Base-by-base conservation (phyloP, 2,329 filamentous ascomycete genomes). In the Davidsoniella eucalypti region DNA sequence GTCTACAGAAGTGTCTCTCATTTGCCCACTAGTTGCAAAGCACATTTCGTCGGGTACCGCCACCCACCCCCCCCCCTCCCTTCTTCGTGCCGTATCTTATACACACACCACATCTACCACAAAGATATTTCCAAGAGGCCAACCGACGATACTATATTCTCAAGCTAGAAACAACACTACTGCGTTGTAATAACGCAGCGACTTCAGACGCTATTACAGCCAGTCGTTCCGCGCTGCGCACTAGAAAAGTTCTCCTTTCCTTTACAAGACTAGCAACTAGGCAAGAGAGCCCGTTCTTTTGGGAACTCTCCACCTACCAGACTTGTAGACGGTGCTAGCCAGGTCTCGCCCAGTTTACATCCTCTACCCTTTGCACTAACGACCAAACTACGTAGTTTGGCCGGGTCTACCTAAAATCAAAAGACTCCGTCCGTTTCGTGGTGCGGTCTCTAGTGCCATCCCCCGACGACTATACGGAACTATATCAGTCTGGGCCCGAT, bases 241-340 rank as follows among this genome's bases (percentile, higher is more conserved):
- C 44, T 47, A 39, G 29, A 38, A 45, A 47, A 26, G 8, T 36
- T 18, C 23, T 25, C 44, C 38, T 47, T 47, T 38, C 44, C 33
- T 38, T 47, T 26, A 37, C 18, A 38, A 37, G 44, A 39, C 23
- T 47, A 47, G 44, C 21, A n/a, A 18, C 33, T 47, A 37, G 44
- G 33, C 44, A 47, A 38, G 29, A 9, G 29, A 33, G 29, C 12
- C 29, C 29, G 29, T 12, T 12, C 29, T 12, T 33, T 10, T 33
- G 29, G 29, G 29, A 33, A 33, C 29, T 33, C 29, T 12, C 29
- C 29, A 33, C 29, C 29, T 12, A 12, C 29, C 12, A 33, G 29
- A 33, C 29, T 33, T 33, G 29, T 33, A 33, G 29, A 9, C 29
- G 8, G 29, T 33, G 12, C 29, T 33, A 47, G 44, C 33, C 44